Evolutionary conservation across 805 yeast genomes (phyloP), one percentile per base, ranked within the genome.

Genomic region (Schwanniomyces pseudopolymorphus): DNA sequence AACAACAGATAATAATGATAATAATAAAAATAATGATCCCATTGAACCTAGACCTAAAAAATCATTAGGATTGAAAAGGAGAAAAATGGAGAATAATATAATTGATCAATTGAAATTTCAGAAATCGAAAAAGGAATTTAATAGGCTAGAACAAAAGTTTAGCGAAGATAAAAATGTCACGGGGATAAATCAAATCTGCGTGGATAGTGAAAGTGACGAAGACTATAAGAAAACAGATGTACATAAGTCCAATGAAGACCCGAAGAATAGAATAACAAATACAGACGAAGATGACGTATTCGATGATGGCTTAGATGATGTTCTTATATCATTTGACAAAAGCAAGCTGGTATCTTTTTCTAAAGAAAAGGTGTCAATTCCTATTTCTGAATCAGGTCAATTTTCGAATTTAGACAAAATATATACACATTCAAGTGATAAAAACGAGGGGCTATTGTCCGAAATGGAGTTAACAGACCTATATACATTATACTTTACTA

Each of bases 371-470:
- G 7, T 4, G 3, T 22, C 31, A n/a, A 10, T 11, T 10, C 9
- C 26, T 13, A 13, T 31, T 22, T 7, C 17, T 27, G 21, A 19
- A 21, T 9, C 31, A 20, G 17, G 17, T 5, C 5, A 19, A 2
- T 6, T 13, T 4, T 13, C 16, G 8, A 7, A 36, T 11, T 17
- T 17, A 11, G 49, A 46, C 10, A 13, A 38, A 21, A 19, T 37
- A 14, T 39, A 39, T 22, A 38, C 33, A 10, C 20, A 27, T 38
- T 46, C 44, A 16, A 40, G 38, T 10, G 42, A 37, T 21, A 44
- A 39, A n/a, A 22, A 50, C 4, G 78, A 68, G 14, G 83, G 81
- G 0, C 59, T 69, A n/a, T 63, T 78, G 40, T 60, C 63, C 2
- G 58, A 69, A 3, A 60, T 61, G 6, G 67, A 77, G 42, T 63